A percentile compares a stretch with the other conserved stretches of the same genome.
Conservation (phyloP, 345 rosid species). For the Melastoma malabathricum region DNA sequence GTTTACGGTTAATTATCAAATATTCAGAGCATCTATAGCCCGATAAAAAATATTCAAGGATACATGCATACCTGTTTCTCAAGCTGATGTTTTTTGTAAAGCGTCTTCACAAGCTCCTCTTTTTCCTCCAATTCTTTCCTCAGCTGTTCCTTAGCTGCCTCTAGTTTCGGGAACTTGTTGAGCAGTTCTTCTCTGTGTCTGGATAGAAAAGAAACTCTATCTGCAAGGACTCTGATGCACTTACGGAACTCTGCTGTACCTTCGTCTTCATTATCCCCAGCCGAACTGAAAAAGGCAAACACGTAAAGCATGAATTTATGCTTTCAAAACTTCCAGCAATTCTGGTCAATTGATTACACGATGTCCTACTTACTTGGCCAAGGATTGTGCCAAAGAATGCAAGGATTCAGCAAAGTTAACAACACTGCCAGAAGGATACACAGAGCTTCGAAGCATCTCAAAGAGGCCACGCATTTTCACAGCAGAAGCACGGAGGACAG, state of each 20-base stretch:
- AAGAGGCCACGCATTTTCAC: slow-evolving; percentile 73
- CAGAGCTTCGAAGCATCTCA: slow-evolving; percentile 64
- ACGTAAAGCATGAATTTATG: not conserved
- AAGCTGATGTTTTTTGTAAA: slow-evolving; percentile 74
- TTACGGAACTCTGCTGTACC: slow-evolving; percentile 55
- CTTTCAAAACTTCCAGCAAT: too few species aligned
- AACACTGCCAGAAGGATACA: slow-evolving; percentile 48
- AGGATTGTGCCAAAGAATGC: slow-evolving; percentile 65
- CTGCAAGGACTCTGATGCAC: slow-evolving; percentile 63
- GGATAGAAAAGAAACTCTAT: slow-evolving; percentile 65
- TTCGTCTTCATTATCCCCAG: slow-evolving; percentile 62
- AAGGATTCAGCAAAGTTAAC: slow-evolving; percentile 67
- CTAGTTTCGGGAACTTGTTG: slow-evolving; percentile 55
- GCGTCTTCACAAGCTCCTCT: slow-evolving; percentile 57
- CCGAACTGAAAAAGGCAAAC: slow-evolving; percentile 35
- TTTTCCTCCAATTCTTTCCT: slow-evolving; percentile 72
- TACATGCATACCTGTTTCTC: slow-evolving; percentile 69
- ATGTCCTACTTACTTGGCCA: slow-evolving; percentile 54
- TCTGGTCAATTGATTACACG: not conserved
- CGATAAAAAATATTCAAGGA: not conserved
- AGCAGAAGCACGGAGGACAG: slow-evolving; percentile 68
- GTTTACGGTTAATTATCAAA: not conserved
- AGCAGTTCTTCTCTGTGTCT: slow-evolving; percentile 63
- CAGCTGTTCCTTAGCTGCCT: slow-evolving; percentile 56
- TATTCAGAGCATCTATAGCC: not conserved